These are phyloP conservation scores for Craspedostauros australis DNA, from an alignment of 108 stramenopile species.

Conservation along the genomic window DNA sequence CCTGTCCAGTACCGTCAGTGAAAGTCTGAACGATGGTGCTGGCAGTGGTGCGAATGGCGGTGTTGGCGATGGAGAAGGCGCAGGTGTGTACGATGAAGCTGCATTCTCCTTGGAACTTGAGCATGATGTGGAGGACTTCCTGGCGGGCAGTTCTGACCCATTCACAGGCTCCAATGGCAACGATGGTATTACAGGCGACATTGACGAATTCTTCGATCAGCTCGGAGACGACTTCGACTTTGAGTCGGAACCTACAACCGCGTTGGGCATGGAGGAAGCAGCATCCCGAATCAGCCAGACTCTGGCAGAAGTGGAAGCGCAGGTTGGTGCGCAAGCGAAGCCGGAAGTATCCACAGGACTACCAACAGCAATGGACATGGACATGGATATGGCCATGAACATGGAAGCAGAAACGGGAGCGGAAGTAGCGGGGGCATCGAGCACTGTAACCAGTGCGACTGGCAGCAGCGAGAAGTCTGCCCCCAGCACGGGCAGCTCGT, in stretches of 20 bases:
- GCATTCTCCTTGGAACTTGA: too few relatives aligned
- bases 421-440: neutral
- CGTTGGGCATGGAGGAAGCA: too few relatives aligned
- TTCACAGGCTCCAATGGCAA: neutral
- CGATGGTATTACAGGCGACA: neutral
- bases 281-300: too few relatives aligned
- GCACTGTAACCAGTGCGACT: neutral
- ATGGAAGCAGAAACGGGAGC: neutral
- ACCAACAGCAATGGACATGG: neutral
- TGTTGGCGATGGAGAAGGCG: neutral
- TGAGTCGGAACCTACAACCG: too few relatives aligned
- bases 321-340: too few relatives aligned
- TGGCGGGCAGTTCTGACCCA: neutral
- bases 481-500: too few relatives aligned
- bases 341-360: neutral
- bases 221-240: too few relatives aligned
- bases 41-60: neutral
- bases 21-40: neutral
- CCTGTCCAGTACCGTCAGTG: neutral
- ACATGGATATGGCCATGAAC: neutral
- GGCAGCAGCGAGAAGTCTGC: neutral
- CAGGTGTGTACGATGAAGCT: neutral
- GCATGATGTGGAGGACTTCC: too few relatives aligned
- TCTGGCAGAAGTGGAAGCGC: too few relatives aligned
- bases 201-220: too few relatives aligned